Evolutionary conservation across 2,329 filamentous ascomycete species (phyloP).

Genomic region (Aspergillus costaricaensis): DNA sequence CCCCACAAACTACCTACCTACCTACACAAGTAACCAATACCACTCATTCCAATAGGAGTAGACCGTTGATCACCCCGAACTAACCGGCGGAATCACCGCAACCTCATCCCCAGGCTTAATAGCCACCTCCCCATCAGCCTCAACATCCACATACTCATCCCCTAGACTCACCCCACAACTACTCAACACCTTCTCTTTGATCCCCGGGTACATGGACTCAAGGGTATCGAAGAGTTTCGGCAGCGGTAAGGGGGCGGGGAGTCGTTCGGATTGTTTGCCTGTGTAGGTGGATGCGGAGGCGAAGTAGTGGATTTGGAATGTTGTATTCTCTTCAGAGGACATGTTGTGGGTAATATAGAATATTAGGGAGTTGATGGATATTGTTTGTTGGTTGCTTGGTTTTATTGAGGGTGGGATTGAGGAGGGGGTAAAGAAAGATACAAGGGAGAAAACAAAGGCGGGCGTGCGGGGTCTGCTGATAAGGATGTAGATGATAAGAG

Average conservation of each 20-base stretch:
- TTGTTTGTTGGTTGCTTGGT: background rate
- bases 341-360: background rate
- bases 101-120: constrained; percentile 46
- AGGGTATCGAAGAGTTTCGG: constrained; percentile 40
- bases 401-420: background rate
- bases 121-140: constrained; percentile 30
- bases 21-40: too few species aligned
- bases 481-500: background rate
- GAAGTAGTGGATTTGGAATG: constrained; percentile 51
- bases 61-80: constrained; percentile 49
- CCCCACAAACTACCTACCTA: too few species aligned
- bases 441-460: background rate
- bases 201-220: constrained; percentile 45
- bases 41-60: too few species aligned
- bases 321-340: background rate
- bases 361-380: background rate
- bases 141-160: constrained; percentile 48
- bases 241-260: constrained; percentile 46
- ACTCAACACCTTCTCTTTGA: constrained; percentile 39
- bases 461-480: background rate
- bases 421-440: background rate
- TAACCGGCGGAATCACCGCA: constrained; percentile 51
- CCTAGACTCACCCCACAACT: constrained; percentile 47
- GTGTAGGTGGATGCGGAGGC: constrained; percentile 47
- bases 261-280: constrained; percentile 40